Conservation (phyloP, 257 asterid species). For the Solanum rostratum region DNA sequence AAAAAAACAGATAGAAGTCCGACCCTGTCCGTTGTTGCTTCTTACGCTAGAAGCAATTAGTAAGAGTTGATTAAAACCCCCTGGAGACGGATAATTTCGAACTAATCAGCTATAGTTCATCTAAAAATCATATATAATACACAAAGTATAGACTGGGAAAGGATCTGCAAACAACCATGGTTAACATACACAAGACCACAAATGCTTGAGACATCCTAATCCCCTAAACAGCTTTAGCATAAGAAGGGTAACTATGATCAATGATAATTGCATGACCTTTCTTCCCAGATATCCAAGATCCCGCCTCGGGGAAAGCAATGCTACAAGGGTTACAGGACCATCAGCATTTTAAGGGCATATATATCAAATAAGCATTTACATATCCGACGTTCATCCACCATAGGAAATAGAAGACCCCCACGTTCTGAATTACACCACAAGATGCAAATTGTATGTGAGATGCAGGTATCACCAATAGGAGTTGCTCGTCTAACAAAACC, state of each 20-base stretch:
- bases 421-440: neutral
- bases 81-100: neutral
- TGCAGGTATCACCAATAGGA: neutral
- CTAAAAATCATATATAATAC: neutral
- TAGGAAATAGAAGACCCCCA: neutral
- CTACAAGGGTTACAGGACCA: neutral
- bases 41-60: neutral
- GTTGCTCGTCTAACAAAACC: neutral
- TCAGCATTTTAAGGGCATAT: neutral
- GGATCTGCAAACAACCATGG: neutral
- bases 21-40: neutral
- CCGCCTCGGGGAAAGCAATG: neutral
- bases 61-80: neutral
- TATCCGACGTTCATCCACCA: neutral
- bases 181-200: neutral
- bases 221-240: neutral
- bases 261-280: neutral
- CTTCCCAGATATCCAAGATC: neutral
- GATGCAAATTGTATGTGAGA: neutral
- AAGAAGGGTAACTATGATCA: neutral
- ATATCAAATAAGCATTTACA: neutral
- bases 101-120: neutral
- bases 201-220: neutral
- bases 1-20: neutral
- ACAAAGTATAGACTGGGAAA: neutral